phyloP scores from a whole-genome alignment of 768 basidiomycete species.

The Boletus patriciae region DNA sequence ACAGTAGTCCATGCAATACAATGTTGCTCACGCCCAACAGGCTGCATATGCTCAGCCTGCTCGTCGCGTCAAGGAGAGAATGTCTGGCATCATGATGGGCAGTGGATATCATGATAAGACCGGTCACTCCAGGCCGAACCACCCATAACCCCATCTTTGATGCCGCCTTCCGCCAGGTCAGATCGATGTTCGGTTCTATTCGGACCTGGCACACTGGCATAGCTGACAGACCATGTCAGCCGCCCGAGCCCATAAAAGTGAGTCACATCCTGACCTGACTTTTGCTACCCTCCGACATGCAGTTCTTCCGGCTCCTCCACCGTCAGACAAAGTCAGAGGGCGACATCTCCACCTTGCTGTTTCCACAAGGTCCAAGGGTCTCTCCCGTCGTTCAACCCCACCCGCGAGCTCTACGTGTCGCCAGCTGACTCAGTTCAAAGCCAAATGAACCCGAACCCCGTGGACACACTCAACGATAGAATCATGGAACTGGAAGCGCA shows the following conservation, averaged over 20 bases:
- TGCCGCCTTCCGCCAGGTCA: no score
- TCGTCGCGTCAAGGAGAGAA: constrained; percentile 29
- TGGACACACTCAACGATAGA: constrained; percentile 3
- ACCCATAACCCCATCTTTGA: no score
- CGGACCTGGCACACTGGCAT: neutral
- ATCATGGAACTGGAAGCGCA: constrained; percentile 15
- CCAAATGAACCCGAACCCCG: neutral
- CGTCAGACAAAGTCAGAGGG: constrained; percentile 49
- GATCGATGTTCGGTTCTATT: neutral
- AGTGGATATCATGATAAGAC: no score
- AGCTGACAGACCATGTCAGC: constrained; percentile 24
- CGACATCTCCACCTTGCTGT: constrained; percentile 32
- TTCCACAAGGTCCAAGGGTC: constrained; percentile 12
- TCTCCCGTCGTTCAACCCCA: constrained; percentile 27
- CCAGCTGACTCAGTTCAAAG: neutral
- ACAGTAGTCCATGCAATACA: no score
- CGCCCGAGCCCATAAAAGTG: constrained; percentile 19
- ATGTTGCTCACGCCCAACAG: no score
- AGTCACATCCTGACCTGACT: neutral
- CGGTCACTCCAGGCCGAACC: no score
- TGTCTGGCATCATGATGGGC: constrained; percentile 20
- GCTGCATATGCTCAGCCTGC: no score
- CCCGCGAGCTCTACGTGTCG: constrained; percentile 20
- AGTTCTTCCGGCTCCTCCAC: constrained; percentile 48
- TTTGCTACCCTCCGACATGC: constrained; percentile 33